Evolutionary conservation across 305 asterid species (phyloP), one percentile per base, ranked within the genome.

Genomic region (Fraxinus albicans): DNA sequence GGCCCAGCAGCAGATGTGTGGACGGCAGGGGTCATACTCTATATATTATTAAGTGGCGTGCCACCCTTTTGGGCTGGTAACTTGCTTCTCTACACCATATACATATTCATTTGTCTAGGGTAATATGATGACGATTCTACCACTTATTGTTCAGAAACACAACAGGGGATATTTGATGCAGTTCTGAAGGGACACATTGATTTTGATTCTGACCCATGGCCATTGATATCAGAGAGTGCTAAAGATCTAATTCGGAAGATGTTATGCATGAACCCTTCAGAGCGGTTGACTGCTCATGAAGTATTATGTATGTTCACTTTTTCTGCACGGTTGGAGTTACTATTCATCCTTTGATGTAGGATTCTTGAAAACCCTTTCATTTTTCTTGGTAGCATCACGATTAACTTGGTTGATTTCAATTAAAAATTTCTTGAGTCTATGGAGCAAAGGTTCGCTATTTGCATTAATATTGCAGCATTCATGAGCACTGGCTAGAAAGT

Each of bases 61-160:
- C 98, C 98, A 58, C 99, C 99, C 55, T 95, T 95, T 89, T 95
- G 99, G 99, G 99, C 98, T 44, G 99, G 99, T 95, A 90, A 85
- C 86, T 33, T 84, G 73, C 53, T 81, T 50, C 42, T 63, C 77
- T 58, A 23, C 44, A 21, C 67, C 76, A 42, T 55, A 38, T 38
- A 33, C 50, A 69, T 27, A 63, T 80, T 25, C 77, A 55, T 36
- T 44, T 33, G 8, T 50, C 38, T 40, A 10, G 84, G 65, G 33
- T 86, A 25, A 35, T 78, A 34, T 33, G 42, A 60, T 88, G 84
- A 87, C 76, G 70, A 27, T 84, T 83, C 58, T 79, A 29, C 82
- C 83, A 53, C 81, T 73, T 76, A 60, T 85, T 84, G 72, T 88
- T 88, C 95, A 94, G 97, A 94, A 89, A 93, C 97, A 77, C 98